These are phyloP conservation scores for Sisymbrium irio DNA, from an alignment of 345 rosid genomes.

Conservation along the genomic window DNA sequence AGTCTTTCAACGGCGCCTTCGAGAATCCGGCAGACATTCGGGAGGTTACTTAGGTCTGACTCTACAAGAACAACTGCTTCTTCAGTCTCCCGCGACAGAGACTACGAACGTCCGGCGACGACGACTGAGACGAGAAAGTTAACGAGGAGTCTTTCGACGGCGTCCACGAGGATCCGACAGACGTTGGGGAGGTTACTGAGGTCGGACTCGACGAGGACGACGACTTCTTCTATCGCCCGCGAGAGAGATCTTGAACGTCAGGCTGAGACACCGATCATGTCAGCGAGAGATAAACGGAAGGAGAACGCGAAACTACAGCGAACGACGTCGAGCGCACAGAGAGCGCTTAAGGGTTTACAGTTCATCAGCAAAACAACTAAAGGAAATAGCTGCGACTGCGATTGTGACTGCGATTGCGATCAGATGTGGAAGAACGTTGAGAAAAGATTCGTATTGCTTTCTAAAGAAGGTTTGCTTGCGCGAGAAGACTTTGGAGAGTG, in stretches of 20 bases:
- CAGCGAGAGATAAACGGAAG: slow-evolving; percentile 59
- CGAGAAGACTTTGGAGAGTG: slow-evolving; percentile 94
- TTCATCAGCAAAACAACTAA: slow-evolving; percentile 61
- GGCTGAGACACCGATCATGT: slow-evolving; percentile 18
- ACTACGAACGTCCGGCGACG: slow-evolving; percentile 10
- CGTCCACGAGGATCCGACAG: slow-evolving; percentile 53
- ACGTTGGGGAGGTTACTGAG: slow-evolving; percentile 55
- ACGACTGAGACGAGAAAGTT: slow-evolving; percentile 14
- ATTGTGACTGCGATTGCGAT: slow-evolving; percentile 48
- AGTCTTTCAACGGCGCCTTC: slow-evolving; percentile 55
- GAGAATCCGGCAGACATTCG: slow-evolving; percentile 55
- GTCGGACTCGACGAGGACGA: slow-evolving; percentile 53
- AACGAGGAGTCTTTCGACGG: slow-evolving; percentile 49
- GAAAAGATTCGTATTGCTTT: slow-evolving; percentile 52
- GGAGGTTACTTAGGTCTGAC: slow-evolving; percentile 55
- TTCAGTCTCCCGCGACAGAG: slow-evolving; percentile 4
- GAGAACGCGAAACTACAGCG: slow-evolving; percentile 59
- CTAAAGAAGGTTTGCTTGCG: slow-evolving; percentile 63
- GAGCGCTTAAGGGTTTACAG: slow-evolving; percentile 74
- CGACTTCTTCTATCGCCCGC: slow-evolving; percentile 31
- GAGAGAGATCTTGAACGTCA: slow-evolving; percentile 32
- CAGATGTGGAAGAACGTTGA: slow-evolving; percentile 77
- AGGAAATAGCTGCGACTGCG: slow-evolving; percentile 44
- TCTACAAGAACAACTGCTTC: slow-evolving; percentile 49
- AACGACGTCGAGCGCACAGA: slow-evolving; percentile 64